Base-by-base conservation (phyloP, 371 early-diverging fungal genomes). In the Synchytrium microbalum region DNA sequence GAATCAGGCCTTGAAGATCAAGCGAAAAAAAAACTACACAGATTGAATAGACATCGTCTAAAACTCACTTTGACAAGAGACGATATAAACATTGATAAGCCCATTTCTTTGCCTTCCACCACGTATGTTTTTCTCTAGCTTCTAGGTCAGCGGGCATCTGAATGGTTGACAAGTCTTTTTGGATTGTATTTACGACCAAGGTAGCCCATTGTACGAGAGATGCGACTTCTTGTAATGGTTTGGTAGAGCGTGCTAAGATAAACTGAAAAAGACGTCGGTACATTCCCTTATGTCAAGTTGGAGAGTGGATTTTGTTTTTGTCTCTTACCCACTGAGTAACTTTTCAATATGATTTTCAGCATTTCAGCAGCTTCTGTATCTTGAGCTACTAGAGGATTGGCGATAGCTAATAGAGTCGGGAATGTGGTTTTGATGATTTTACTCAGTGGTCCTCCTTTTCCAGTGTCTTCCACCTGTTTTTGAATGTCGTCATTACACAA, bases 81-180 rank as follows among this genome's bases (percentile, higher is more conserved):
- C 82, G 84, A 75, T 92, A 90, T 62, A 95, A 71, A 72, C 88
- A 88, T 54, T 84, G 84, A 64, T 85, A 86, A 0, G 95, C 91
- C 95, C 97, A 94, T 64, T 95, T 93, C 73, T 93, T 93, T 27
- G 89, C 88, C 77, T 92, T 92, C 88, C 89, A 90, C 86, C 88
- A 91, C 25, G 85, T 82, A 70, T 87, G 84, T 66, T 80, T 85
- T 65, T 88, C 91, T 32, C 86, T 74, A 33, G 90, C 92, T 38
- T 86, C 87, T 14, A 74, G 71, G 65, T 83, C 80, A 55, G 83
- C 82, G 13, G 72, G 61, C 67, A 63, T 63, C 1, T 59, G 14
- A 63, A 67, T 31, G 66, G 28, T 72, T 69, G 23, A 84, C 83
- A 65, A 85, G 78, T 29, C 63, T 69, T 85, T 86, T 53, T 88